Conservation (phyloP, 1,139 yeast genomes). For the Debaryomyces subglobosus region DNA sequence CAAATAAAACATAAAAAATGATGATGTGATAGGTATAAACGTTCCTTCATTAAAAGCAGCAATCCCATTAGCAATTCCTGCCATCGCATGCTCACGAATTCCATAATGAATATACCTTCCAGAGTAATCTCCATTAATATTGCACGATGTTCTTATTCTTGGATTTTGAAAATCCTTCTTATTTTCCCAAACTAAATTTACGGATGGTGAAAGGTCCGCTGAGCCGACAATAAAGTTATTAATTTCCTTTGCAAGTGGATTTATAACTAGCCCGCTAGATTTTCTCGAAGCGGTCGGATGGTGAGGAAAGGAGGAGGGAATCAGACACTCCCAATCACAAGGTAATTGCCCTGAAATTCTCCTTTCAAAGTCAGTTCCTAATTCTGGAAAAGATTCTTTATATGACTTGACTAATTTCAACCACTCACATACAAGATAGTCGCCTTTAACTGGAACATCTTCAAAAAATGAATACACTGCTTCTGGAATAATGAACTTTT, state of each 20-base stretch:
- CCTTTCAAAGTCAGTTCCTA: conserved; percentile 21
- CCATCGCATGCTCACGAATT: conserved; percentile 41
- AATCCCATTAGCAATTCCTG: conserved; percentile 37
- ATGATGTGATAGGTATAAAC: conserved; percentile 36
- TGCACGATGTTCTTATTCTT: conserved; percentile 21
- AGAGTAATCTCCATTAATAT: conserved; percentile 26
- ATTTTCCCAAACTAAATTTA: conserved; percentile 27
- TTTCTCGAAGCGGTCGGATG: conserved; percentile 27
- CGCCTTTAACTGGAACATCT: conserved; percentile 19
- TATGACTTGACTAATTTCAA: conserved; percentile 19
- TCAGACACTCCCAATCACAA: conserved; percentile 20
- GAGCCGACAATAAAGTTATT: conserved; percentile 27
- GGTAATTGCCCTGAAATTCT: conserved; percentile 27
- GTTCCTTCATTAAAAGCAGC: conserved; percentile 39
- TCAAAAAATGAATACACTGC: conserved; percentile 24
- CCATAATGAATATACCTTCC: conserved; percentile 37
- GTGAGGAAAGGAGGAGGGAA: conserved; percentile 21
- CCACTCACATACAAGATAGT: conserved; percentile 20
- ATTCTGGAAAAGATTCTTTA: conserved; percentile 20
- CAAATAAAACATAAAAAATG: conserved; percentile 39
- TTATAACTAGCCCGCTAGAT: conserved; percentile 24
- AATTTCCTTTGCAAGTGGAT: conserved; percentile 21
- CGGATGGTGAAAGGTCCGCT: conserved; percentile 32
- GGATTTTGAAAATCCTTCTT: conserved; percentile 31
- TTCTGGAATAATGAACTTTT: conserved; percentile 21